phyloP scores from a whole-genome alignment of 805 yeast species.

The Cyberlindnera nakhonratchasimensis region DNA sequence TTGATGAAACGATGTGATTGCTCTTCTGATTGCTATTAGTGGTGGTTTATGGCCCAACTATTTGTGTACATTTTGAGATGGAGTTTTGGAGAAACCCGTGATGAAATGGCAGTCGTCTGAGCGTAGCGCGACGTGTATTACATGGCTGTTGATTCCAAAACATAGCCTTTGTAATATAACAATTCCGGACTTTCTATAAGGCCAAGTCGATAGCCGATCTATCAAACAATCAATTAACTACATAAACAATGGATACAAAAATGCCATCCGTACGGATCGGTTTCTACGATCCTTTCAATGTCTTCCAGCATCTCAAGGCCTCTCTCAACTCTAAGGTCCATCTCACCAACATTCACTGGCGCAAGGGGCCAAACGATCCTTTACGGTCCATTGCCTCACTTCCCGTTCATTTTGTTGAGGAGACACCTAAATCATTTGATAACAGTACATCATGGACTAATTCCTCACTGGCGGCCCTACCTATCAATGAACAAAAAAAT shows the following conservation, averaged over 20 bases:
- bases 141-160: no score
- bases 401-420: conserved; percentile 53
- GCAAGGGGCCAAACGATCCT: conserved; percentile 44
- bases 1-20: background rate
- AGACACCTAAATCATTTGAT: conserved; percentile 41
- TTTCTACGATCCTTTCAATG: conserved; percentile 72
- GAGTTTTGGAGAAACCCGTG: background rate
- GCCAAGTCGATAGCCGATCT: no score
- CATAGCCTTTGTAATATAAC: no score
- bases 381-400: conserved; percentile 61
- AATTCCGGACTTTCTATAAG: no score
- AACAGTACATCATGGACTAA: conserved; percentile 9
- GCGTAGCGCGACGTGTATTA: background rate
- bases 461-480: background rate
- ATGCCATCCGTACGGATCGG: conserved; percentile 36
- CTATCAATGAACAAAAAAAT: background rate
- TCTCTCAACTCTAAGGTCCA: conserved; percentile 48
- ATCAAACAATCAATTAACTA: no score
- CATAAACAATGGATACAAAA: background rate
- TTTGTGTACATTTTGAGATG: conserved; percentile 1
- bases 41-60: background rate
- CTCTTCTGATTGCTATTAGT: background rate
- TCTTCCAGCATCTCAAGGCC: conserved; percentile 42
- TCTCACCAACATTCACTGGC: conserved; percentile 71
- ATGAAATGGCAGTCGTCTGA: background rate